Conservation (phyloP, 2,329 filamentous ascomycete species). For the Albifimbria verrucaria region DNA sequence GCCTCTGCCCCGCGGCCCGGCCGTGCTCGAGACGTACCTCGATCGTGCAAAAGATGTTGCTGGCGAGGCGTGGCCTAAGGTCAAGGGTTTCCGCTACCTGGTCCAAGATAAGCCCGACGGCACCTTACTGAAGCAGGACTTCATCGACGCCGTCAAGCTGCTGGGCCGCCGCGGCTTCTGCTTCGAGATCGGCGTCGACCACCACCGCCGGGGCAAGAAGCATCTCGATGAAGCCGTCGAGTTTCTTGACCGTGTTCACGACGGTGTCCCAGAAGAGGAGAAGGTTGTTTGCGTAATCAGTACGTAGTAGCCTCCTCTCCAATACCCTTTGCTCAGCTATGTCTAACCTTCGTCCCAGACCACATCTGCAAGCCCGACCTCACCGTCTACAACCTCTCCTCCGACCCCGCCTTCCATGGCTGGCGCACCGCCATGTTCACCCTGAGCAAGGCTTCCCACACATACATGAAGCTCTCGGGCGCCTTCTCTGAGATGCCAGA, state of each 20-base stretch:
- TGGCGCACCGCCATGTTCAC: constrained; percentile 69
- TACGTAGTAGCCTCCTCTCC: constrained; percentile 35
- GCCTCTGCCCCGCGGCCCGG: constrained; percentile 66
- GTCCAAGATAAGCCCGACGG: constrained; percentile 72
- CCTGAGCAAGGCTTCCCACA: constrained; percentile 60
- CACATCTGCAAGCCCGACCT: constrained; percentile 89
- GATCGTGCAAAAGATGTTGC: constrained; percentile 55
- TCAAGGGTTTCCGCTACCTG: constrained; percentile 80
- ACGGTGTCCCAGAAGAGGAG: constrained; percentile 54
- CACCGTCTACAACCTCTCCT: constrained; percentile 53
- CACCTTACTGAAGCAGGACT: constrained; percentile 59
- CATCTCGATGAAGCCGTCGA: constrained; percentile 69
- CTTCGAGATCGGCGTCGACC: constrained; percentile 85
- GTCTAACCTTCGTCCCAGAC: constrained; percentile 45
- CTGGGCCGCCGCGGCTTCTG: constrained; percentile 60
- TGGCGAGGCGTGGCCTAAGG: constrained; percentile 61
- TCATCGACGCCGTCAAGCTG: constrained; percentile 64
- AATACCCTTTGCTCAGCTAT: background rate
- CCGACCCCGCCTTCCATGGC: constrained; percentile 56
- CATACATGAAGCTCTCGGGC: constrained; percentile 93
- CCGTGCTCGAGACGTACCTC: constrained; percentile 64
- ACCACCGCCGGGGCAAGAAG: constrained; percentile 69
- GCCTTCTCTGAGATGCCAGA: constrained; percentile 75
- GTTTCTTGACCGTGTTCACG: constrained; percentile 66
- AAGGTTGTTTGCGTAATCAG: constrained; percentile 69